Percentiles rank a stretch among this genome's conserved stretches.
Evolutionary conservation across 1,284 basidiomycete species (phyloP).

Genomic region (Xerocomus cyaneibrunnescens): DNA sequence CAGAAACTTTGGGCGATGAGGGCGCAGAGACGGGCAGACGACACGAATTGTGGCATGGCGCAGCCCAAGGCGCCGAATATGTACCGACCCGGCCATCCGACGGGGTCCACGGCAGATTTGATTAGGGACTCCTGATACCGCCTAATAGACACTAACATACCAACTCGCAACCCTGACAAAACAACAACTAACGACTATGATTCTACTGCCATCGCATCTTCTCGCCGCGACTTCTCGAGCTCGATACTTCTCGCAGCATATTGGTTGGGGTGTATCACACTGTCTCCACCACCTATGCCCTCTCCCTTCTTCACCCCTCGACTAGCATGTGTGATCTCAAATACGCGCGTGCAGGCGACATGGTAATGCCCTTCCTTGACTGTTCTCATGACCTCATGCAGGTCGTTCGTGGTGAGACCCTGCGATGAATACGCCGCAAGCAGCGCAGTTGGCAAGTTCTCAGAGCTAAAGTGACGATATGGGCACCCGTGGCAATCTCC

Average conservation of each 20-base stretch:
- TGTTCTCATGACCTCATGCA: slow-evolving; percentile 83
- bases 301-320: slow-evolving; percentile 85
- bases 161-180: too few relatives aligned
- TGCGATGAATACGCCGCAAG: slow-evolving; percentile 70
- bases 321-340: slow-evolving; percentile 86
- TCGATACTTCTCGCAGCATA: slow-evolving; percentile 72
- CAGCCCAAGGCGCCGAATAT: slow-evolving; percentile 14
- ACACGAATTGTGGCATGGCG: slow-evolving; percentile 25
- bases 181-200: slow-evolving; percentile 3
- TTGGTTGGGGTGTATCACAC: slow-evolving; percentile 93
- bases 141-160: neutral
- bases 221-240: slow-evolving; percentile 46
- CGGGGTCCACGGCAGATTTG: slow-evolving; percentile 20
- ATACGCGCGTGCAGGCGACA: slow-evolving; percentile 95
- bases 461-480: slow-evolving; percentile 86
- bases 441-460: slow-evolving; percentile 82
- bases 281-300: slow-evolving; percentile 85
- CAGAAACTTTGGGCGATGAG: slow-evolving; percentile 1
- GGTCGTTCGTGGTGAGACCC: slow-evolving; percentile 62
- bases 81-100: neutral
- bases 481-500: slow-evolving; percentile 91
- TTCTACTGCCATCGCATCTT: slow-evolving; percentile 33
- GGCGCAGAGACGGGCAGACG: slow-evolving; percentile 28
- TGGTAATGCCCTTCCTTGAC: slow-evolving; percentile 90
- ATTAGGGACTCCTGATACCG: slow-evolving; percentile 20